Base-by-base conservation (phyloP, 768 basidiomycete species). In the Chiua virens region DNA sequence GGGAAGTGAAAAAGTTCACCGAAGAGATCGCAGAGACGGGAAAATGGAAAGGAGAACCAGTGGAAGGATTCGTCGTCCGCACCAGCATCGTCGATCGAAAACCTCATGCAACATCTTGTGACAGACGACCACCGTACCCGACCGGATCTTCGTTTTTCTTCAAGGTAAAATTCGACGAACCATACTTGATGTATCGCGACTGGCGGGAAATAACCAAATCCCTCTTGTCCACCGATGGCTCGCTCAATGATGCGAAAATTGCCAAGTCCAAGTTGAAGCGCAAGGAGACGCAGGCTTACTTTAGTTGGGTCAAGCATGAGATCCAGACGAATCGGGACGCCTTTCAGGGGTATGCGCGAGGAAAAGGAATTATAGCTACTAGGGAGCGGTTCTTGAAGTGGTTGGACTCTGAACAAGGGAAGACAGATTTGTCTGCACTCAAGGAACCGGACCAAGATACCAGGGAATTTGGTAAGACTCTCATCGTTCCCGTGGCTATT, bases 91-190 rank as follows among this genome's bases (percentile, higher is more conserved):
- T 73, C 18, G 70, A 69, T 45, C 77, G 74, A 4, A 78, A 75
- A 23, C 65, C 63, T 2, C 61, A 54, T 8, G 56, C 57, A 10
- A 52, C 63, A 0, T 69, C 66, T 45, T 67, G 60, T 25, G 62
- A 60, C 41, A 62, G 53, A 48, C 59, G 66, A 20, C 78, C 81
- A 1, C 94, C 93, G 1, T 97, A 98, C 63, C 67, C 76, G 0
- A 70, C 85, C 1, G 91, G 87, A 27, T 83, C 88, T 2, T 87
- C 92, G 0, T 96, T 98, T 77, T 98, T 99, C 79, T 98, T 97
- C 85, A 99, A 99, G 66, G 79, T 98, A 73, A 99, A 99, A 67
- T 98, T 98, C 69, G 94, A 98, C 69, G 92, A 98, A 64, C 96
- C 96, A 3, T 99, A 99, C 67, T 85, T 98, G 80, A 95, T 96